Percentiles rank a stretch among this genome's conserved stretches.
These are phyloP conservation scores for Plasmodium relictum DNA, from an alignment of 169 alveolate species.

Conservation along the genomic window DNA sequence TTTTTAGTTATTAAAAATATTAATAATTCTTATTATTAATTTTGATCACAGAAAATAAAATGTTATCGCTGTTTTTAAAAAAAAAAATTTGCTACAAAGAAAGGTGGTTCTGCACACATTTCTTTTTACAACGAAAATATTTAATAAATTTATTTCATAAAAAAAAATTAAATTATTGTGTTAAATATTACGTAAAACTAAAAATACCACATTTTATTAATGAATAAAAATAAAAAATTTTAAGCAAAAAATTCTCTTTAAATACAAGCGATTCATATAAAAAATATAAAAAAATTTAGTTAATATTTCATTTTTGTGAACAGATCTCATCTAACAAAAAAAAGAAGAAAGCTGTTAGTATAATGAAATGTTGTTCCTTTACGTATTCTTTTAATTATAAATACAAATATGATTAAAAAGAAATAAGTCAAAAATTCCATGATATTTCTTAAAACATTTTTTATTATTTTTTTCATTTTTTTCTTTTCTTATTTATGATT, in stretches of 20 bases:
- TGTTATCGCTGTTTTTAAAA: not conserved
- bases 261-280: not conserved
- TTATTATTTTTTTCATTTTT: too few species aligned
- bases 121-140: not conserved
- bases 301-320: too few species aligned
- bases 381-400: too few species aligned
- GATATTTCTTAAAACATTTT: too few species aligned
- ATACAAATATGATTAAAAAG: too few species aligned
- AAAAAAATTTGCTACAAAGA: not conserved
- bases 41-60: not conserved
- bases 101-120: not conserved
- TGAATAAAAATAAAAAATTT: not conserved
- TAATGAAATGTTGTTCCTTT: too few species aligned
- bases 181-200: not conserved
- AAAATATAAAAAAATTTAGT: not conserved
- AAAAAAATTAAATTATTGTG: not conserved
- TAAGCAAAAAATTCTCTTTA: not conserved
- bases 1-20: too few species aligned
- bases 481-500: too few species aligned
- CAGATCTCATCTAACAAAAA: too few species aligned
- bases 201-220: not conserved
- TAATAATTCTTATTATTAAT: too few species aligned
- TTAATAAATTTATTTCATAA: not conserved
- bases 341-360: too few species aligned
- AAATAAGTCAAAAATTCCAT: too few species aligned